phyloP scores from a whole-genome alignment of 148 eudicot genomes.

The Nepenthes mirabilis region DNA sequence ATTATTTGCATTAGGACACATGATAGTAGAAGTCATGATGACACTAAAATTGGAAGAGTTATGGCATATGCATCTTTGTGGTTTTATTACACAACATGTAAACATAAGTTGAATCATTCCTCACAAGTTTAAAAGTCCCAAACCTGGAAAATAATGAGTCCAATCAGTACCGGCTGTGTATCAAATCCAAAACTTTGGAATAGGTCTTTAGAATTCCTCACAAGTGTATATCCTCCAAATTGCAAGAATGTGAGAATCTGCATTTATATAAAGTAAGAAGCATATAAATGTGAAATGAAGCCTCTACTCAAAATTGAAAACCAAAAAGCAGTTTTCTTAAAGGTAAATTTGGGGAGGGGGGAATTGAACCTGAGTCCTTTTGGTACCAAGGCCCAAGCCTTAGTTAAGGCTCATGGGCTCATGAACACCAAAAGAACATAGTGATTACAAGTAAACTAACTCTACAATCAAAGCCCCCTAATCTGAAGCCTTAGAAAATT shows the following conservation, averaged over 20 bases:
- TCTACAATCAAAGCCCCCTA: too few species aligned
- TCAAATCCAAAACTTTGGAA: slow-evolving; percentile 94
- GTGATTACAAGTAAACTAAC: too few species aligned
- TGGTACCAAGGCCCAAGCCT: too few species aligned
- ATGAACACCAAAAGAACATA: too few species aligned
- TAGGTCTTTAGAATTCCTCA: slow-evolving; percentile 89
- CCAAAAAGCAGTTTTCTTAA: too few species aligned
- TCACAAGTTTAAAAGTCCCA: not conserved
- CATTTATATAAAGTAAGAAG: slow-evolving; percentile 9
- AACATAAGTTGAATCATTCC: not conserved
- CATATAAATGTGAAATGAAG: not conserved
- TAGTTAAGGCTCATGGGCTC: too few species aligned
- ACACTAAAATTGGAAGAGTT: not conserved
- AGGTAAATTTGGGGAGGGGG: too few species aligned
- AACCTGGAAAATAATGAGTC: slow-evolving; percentile 97
- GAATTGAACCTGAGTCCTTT: too few species aligned
- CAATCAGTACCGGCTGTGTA: slow-evolving; percentile 93
- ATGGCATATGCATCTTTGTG: not conserved
- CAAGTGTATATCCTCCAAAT: slow-evolving; percentile 96
- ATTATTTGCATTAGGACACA: not conserved
- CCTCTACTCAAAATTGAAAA: too few species aligned
- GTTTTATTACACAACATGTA: not conserved
- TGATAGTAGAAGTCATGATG: not conserved
- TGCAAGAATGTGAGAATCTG: slow-evolving; percentile 87
- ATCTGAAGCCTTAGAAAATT: too few species aligned